Conservation (phyloP, 805 yeast species). For the Candida maesae region DNA sequence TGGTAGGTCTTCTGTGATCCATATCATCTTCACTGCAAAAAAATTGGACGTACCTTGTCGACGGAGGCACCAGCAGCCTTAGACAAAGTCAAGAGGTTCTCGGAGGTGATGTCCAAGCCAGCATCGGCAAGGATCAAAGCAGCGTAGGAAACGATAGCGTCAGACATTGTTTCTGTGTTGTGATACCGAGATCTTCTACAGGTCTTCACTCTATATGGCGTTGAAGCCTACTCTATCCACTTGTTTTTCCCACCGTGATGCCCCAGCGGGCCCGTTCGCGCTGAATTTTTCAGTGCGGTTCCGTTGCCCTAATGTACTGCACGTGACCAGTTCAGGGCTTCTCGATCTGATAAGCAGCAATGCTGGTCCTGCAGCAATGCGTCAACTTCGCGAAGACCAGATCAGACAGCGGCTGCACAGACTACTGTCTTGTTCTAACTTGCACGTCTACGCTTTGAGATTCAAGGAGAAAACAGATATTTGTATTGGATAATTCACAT, state of each 20-base stretch:
- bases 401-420: too few species aligned
- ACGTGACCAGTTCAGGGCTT: slow-evolving; percentile 33
- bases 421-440: too few species aligned
- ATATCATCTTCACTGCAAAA: slow-evolving; percentile 1
- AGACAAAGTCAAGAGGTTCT: slow-evolving; percentile 70
- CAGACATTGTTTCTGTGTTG: slow-evolving; percentile 60
- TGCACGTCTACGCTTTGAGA: too few species aligned
- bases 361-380: too few species aligned
- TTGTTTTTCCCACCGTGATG: slow-evolving; percentile 10
- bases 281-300: neutral
- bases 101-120: slow-evolving; percentile 87
- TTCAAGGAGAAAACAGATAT: too few species aligned
- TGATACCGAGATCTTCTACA: slow-evolving; percentile 2
- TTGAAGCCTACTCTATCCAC: neutral
- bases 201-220: neutral
- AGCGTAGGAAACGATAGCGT: slow-evolving; percentile 95
- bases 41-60: slow-evolving; percentile 41
- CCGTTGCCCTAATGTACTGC: neutral
- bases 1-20: neutral
- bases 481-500: too few species aligned
- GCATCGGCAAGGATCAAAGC: slow-evolving; percentile 98
- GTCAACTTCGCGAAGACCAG: too few species aligned
- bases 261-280: neutral
- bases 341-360: too few species aligned
- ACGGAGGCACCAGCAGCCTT: slow-evolving; percentile 74